Evolutionary conservation across 805 yeast species (phyloP).

Genomic region (Yarrowia alimentaria): DNA sequence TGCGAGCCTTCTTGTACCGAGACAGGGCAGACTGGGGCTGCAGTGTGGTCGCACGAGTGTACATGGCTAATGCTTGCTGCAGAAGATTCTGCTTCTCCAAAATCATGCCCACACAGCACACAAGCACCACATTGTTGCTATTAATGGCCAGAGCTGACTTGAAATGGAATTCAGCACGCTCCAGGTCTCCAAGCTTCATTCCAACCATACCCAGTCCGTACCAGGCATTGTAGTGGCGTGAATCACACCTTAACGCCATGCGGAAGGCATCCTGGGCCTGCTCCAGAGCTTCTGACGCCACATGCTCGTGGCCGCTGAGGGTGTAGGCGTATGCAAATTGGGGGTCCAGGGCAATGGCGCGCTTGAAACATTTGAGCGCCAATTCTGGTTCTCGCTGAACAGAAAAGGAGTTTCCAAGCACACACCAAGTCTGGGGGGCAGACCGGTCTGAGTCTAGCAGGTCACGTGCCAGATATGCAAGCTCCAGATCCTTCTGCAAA

Average conservation of each 20-base stretch:
- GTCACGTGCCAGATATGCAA: constrained; percentile 82
- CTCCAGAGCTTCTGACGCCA: constrained; percentile 85
- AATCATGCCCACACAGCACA: constrained; percentile 93
- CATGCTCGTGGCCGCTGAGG: constrained; percentile 87
- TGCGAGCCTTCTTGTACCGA: constrained; percentile 82
- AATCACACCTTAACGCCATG: constrained; percentile 69
- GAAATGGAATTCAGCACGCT: constrained; percentile 81
- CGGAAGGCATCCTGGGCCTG: constrained; percentile 82
- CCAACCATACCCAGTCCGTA: constrained; percentile 96
- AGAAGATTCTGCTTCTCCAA: constrained; percentile 69
- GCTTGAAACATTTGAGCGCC: constrained; percentile 81
- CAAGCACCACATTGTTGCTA: constrained; percentile 82
- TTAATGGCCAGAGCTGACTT: constrained; percentile 83
- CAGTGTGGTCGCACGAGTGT: constrained; percentile 74
- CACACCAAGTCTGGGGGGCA: constrained; percentile 89
- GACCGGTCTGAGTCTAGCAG: constrained; percentile 60
- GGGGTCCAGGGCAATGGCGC: constrained; percentile 68
- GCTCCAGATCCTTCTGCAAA: constrained; percentile 70
- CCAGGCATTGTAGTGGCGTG: constrained; percentile 87
- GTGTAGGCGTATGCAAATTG: constrained; percentile 86
- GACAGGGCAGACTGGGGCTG: constrained; percentile 88
- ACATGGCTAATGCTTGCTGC: constrained; percentile 74
- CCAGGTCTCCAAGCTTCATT: constrained; percentile 78
- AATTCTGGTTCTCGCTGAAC: constrained; percentile 81
- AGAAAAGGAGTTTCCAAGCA: constrained; percentile 84